Evolutionary conservation across 2,329 filamentous ascomycete species (phyloP).

Genomic region (Didymella arachidicola): DNA sequence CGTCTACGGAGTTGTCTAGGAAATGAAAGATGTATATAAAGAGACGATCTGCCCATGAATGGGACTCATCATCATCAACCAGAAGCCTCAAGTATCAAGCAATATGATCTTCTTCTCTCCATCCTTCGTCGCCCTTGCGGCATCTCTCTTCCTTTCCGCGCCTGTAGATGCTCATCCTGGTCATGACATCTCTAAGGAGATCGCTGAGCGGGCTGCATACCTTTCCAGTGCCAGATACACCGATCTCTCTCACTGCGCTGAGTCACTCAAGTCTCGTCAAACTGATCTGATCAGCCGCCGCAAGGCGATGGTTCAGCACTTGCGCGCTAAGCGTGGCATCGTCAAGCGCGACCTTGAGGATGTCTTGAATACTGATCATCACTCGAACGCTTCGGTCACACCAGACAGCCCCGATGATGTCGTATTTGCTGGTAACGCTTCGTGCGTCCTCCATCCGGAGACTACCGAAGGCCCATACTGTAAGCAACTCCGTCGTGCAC

Average conservation of each 20-base stretch:
- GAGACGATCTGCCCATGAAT: background rate
- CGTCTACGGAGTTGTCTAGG: background rate
- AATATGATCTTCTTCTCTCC: conserved; percentile 21
- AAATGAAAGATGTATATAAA: conserved; percentile 1
- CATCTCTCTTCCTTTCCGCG: conserved; percentile 8
- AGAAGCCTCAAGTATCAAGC: background rate
- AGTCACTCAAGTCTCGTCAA: conserved; percentile 48
- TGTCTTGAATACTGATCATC: conserved; percentile 34
- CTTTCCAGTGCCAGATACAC: conserved; percentile 42
- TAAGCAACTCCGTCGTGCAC: background rate
- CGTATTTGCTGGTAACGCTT: conserved; percentile 34
- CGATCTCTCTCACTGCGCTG: conserved; percentile 50
- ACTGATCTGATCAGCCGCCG: conserved; percentile 47
- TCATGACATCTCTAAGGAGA: conserved; percentile 22
- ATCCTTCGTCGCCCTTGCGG: conserved; percentile 17
- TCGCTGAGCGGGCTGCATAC: conserved; percentile 30
- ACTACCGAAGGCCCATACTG: conserved; percentile 38
- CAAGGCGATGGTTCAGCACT: conserved; percentile 46
- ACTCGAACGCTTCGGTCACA: conserved; percentile 27
- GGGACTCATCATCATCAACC: background rate
- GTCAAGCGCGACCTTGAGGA: conserved; percentile 25
- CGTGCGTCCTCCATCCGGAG: conserved; percentile 36
- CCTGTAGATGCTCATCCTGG: conserved; percentile 21
- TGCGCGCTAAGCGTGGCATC: conserved; percentile 42
- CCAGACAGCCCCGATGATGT: conserved; percentile 26